Base-by-base conservation (phyloP, 2,329 filamentous ascomycete species). In the Monosporascus sp. region DNA sequence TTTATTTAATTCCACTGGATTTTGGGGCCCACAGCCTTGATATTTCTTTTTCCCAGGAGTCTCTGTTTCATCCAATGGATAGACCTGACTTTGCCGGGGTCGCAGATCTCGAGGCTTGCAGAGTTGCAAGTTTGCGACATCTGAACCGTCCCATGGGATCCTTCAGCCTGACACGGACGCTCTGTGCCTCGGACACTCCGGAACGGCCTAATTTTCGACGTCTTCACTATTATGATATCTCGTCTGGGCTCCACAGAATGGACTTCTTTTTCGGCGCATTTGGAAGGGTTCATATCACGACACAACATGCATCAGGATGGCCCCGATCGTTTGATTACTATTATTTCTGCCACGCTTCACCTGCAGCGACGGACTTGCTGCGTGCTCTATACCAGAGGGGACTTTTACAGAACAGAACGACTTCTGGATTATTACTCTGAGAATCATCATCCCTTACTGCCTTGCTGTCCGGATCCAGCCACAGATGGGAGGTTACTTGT, bases 401-500 rank as follows among this genome's bases (percentile, higher is more conserved):
- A 61, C 62, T 61, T 60, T 60, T 57, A 54, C 59, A 59, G 60
- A 65, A 67, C 67, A 66, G 59, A 63, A 57, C 61, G 60, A 58
- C 54, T 58, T 52, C 57, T 52, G 57, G 53, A 58, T 52, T 49
- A 52, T 55, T 56, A 57, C 48, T 37, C 37, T 39, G 52, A 59
- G 48, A 60, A 52, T 58, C 63, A 68, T 67, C 54, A 60, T 62
- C 55, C 65, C 63, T 56, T 64, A 57, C 61, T 59, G 55, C 62
- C 66, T 71, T 70, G 70, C 70, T 73, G 69, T 73, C 70, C 67
- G 71, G 70, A 69, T 65, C 62, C 64, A 64, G 58, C 65, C 64
- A 58, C 55, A 62, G 37, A 46, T 55, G 52, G 65, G 63, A 62
- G 61, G 60, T 59, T 63, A 51, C 57, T 45, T 64, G 57, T 62